Percentiles rank a stretch among this genome's conserved stretches.
Evolutionary conservation across 108 stramenopile species (phyloP).

Genomic region (Discostella pseudostelligera): DNA sequence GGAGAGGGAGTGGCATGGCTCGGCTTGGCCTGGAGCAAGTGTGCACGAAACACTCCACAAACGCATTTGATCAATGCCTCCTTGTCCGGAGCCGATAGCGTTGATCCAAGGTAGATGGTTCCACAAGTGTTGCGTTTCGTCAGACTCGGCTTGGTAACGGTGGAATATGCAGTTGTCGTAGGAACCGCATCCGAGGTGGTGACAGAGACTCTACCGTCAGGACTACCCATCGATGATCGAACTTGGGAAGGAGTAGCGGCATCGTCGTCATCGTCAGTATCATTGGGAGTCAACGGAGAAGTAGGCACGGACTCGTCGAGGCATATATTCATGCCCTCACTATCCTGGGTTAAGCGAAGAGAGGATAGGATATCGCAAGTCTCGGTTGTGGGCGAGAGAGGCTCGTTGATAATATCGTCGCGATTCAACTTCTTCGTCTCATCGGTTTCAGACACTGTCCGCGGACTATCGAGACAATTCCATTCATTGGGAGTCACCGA

Average conservation of each 20-base stretch:
- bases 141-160: conserved; percentile 38
- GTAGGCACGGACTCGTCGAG: conserved; percentile 1
- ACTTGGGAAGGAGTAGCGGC: background rate
- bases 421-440: background rate
- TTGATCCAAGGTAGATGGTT: conserved; percentile 83
- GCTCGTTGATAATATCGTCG: background rate
- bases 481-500: background rate
- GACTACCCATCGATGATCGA: conserved; percentile 16
- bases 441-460: conserved; percentile 2
- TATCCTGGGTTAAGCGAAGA: conserved; percentile 31
- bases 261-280: background rate
- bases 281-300: conserved; percentile 26
- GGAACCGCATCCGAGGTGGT: background rate
- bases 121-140: conserved; percentile 88
- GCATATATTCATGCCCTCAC: conserved; percentile 24
- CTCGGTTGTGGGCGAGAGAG: conserved; percentile 15
- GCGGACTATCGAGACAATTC: background rate
- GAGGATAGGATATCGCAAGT: conserved; percentile 29
- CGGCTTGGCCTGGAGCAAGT: conserved; percentile 62
- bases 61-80: conserved; percentile 95
- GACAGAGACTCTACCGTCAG: background rate
- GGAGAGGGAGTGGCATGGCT: background rate
- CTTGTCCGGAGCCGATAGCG: conserved; percentile 92
- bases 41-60: conserved; percentile 89
- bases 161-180: too few species aligned